Evolutionary conservation across 2,329 filamentous ascomycete species (phyloP), one percentile per base, ranked within the genome.

Genomic region (Colletotrichum tropicicola): DNA sequence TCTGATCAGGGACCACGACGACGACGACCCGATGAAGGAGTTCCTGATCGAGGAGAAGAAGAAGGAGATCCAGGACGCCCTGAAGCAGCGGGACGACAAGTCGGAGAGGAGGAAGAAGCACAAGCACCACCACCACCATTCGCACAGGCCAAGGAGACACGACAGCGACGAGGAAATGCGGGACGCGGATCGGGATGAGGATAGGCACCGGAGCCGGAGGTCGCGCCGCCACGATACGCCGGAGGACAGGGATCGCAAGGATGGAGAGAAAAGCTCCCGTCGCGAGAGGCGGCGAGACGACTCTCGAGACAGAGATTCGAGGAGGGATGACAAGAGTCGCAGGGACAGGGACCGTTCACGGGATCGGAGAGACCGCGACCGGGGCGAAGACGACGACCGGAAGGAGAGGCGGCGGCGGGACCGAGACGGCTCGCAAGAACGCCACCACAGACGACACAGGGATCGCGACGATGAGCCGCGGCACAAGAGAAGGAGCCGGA

Each of bases 11-110:
- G 90, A 95, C 15, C 91, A 97, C 68, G 96, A 98, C 69, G 94
- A 98, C 23, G 95, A 98, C 66, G 96, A 99, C 76, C 96, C 96
- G 0, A 99, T 99, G 96, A 98, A 97, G 79, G 89, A 88, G 37
- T 98, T 92, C 72, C 75, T 98, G 68, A 89, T 98, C 54, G 88
- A 95, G 68, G 92, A 97, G 79, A 98, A 98, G 85, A 94, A 92
- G 78, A 93, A 93, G 74, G 93, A 97, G 75, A 87, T 97, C 12
- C 89, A 91, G 58, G 86, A 87, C 63, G 94, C 93, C 3, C 78
- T 92, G 68, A 25, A 25, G n/a, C 85, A 79, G 70, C 74, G 85
- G 54, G 82, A 83, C 47, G 85, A 78, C 73, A 79, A 73, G 70
- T 81, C 82, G 61, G 81, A 85, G 13, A 85, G 81, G 71, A 83